A percentile compares a stretch with the other conserved stretches of the same genome.
Evolutionary conservation across 768 basidiomycete genomes (phyloP).

Genomic region (Arthromyces matolae): DNA sequence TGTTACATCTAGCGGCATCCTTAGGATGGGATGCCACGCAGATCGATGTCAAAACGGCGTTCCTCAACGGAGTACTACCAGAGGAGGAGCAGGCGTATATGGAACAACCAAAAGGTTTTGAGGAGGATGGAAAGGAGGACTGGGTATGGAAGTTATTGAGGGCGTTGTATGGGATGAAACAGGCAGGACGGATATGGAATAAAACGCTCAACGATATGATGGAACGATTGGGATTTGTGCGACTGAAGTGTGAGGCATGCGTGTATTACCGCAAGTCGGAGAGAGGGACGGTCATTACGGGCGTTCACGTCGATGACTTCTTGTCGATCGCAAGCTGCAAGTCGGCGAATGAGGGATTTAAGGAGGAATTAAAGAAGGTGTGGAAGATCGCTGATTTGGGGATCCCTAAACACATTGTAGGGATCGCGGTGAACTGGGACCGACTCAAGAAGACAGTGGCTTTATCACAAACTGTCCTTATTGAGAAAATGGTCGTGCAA

Average conservation of each 20-base stretch:
- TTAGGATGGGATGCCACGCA: conserved; percentile 25
- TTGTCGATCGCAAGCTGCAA: not conserved
- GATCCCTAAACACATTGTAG: not conserved
- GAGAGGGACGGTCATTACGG: not conserved
- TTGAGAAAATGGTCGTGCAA: conserved; percentile 8
- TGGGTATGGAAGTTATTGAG: conserved; percentile 9
- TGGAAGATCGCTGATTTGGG: not conserved
- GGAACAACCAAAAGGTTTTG: conserved; percentile 10
- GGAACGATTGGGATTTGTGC: not conserved
- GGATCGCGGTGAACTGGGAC: not conserved
- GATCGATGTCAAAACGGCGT: conserved; percentile 26
- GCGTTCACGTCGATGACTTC: not conserved
- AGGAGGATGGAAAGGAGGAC: conserved; percentile 3
- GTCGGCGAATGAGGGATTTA: not conserved
- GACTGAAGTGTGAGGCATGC: conserved; percentile 13
- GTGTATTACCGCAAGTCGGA: conserved; percentile 20
- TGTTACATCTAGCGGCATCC: conserved; percentile 25
- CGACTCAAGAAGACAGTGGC: conserved; percentile 6
- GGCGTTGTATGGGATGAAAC: not conserved
- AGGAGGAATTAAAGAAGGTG: not conserved
- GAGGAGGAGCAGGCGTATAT: conserved; percentile 28
- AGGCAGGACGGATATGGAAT: conserved; percentile 23
- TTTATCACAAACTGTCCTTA: conserved; percentile 3
- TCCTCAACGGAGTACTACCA: not conserved
- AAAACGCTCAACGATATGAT: conserved; percentile 7